Evolutionary conservation across 2,329 filamentous ascomycete species (phyloP), one percentile per base, ranked within the genome.

Genomic region (Neobulgaria alba): DNA sequence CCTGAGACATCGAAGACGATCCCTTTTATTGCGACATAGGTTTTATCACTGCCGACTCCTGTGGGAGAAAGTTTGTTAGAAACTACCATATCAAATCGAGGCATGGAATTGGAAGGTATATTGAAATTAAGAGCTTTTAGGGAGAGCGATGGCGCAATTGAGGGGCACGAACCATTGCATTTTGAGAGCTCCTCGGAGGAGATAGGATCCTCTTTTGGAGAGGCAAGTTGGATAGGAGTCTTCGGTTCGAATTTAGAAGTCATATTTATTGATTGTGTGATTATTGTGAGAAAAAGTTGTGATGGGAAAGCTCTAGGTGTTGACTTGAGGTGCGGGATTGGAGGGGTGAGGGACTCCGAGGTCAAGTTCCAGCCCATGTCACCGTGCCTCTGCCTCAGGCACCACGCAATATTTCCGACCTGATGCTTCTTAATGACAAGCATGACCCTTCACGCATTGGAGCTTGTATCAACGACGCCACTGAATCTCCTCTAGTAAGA

Each of bases 1-100:
- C 82, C 85, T 17, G 78, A 87, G 46, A 98, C 92, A 59, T 98
- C 90, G 59, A 95, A 98, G 38, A 98, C 82, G 46, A 83, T 86
- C 54, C 92, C 90, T 65, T 83, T 83, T 63, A 84, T 83, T 33
- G 78, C 79, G 31, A 84, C 78, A 53, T 82, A 83, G 57, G 73
- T 77, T 53, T 75, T 76, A 5, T 67, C 73, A 15, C 79, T 77
- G 43, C 84, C 73, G 12, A 66, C 68, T 17, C 83, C 83, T 88
- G 47, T 38, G 41, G 10, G 4, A 33, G 36, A n/a, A 23, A 1
- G 15, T 42, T 19, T 41, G 34, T 33, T 21, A 19, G 21, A 14
- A 10, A 9, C 17, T 18, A 16, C 7, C 5, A 9, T 15, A 29
- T n/a, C n/a, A n/a, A n/a, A n/a, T n/a, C n/a, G n/a, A n/a, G n/a